Base-by-base conservation (phyloP, 2,329 filamentous ascomycete genomes). In the Huntiella savannae region DNA sequence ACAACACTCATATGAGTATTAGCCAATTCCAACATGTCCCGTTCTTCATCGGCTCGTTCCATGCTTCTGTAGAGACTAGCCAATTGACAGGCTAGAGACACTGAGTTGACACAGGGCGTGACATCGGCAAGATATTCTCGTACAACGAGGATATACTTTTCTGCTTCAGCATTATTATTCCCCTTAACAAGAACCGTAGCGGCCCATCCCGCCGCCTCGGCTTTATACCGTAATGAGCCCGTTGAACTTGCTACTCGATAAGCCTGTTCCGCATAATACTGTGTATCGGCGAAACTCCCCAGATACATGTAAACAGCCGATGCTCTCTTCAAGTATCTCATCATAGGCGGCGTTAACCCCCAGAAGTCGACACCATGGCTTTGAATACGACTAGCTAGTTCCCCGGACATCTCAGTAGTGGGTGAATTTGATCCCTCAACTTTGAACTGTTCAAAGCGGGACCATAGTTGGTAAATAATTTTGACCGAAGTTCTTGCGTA, bases 241-340 rank as follows among this genome's bases (percentile, higher is more conserved):
- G 82, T 73, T n/a, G 71, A 74, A 49, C 71, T 69, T 16, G 83
- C 83, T 50, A 93, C 73, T 55, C 81, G 84, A 46, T 80, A 68
- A 0, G 86, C 86, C 54, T 91, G 82, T 53, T 95, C 81, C 1
- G 81, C 79, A 54, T 93, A 92, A 58, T 87, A 91, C 1, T 88
- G 64, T 2, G 88, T 88, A 58, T 96, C 88, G 50, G 84, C 78
- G 52, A 86, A 84, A 62, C 93, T 73, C 22, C 91, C 91, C 52
- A 91, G 73, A 52, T 93, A 80, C 1, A 81, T 76, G 54, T 87
- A 94, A 1, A 93, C 66, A 3, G 72, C 71, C 0, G 85, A 85
- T 3, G 94, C 71, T 49, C 86, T 78, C 50, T 78, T 62, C 11
- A 93, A 65, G 47, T 77, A 75, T 28, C 74, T 71, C 54, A 86